phyloP scores from a whole-genome alignment of 163 green algal species.

The Scenedesmus sp. region DNA sequence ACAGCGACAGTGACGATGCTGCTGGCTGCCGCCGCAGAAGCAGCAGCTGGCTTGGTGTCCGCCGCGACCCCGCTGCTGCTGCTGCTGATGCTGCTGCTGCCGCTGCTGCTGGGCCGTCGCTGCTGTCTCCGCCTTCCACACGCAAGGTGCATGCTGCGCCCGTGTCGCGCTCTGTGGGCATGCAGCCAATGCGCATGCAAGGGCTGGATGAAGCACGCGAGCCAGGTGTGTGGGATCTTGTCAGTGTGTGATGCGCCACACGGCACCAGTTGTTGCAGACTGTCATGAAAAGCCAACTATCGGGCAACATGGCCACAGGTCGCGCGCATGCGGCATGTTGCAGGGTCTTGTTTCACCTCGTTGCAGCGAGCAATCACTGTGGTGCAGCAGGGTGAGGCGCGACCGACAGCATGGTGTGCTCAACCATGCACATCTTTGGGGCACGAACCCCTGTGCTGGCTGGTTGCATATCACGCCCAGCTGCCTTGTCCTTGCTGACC shows the following conservation, averaged over 20 bases:
- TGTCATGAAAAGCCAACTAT: too few species aligned
- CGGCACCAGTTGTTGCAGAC: background rate
- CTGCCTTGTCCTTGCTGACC: background rate
- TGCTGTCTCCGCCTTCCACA: constrained; percentile 38
- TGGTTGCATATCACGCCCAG: too few species aligned
- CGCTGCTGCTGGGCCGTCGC: background rate
- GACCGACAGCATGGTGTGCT: too few species aligned
- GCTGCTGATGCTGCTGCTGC: background rate
- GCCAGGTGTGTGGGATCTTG: background rate
- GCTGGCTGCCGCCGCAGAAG: background rate
- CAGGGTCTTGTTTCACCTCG: too few species aligned
- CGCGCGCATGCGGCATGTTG: too few species aligned
- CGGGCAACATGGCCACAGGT: too few species aligned
- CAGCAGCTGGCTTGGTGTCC: background rate
- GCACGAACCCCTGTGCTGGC: too few species aligned
- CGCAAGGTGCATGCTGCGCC: constrained; percentile 16
- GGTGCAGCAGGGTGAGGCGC: too few species aligned
- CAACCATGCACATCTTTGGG: too few species aligned
- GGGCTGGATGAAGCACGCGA: background rate
- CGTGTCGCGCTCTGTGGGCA: background rate
- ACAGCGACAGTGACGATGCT: constrained; percentile 8
- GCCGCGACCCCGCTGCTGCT: background rate
- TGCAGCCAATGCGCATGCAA: constrained; percentile 18
- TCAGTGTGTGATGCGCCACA: background rate
- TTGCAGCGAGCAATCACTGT: too few species aligned